phyloP scores from a whole-genome alignment of 805 yeast genomes.

The Zygotorulaspora danielsina region DNA sequence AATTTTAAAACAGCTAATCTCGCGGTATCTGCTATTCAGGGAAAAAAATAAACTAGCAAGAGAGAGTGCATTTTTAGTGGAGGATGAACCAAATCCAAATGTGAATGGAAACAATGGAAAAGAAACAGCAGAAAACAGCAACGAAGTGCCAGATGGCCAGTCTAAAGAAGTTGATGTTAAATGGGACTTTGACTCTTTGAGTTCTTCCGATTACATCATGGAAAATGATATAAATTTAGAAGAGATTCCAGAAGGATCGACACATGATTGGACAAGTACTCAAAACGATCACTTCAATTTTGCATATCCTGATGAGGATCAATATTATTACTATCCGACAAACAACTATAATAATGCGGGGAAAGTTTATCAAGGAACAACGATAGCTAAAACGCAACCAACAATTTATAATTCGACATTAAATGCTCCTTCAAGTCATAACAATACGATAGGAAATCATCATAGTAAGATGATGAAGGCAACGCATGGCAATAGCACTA shows the following conservation, averaged over 20 bases:
- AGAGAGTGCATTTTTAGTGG: constrained; percentile 43
- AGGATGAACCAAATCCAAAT: constrained; percentile 35
- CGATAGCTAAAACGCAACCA: constrained; percentile 30
- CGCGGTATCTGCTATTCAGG: constrained; percentile 71
- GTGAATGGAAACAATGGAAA: constrained; percentile 4
- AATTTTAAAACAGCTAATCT: constrained; percentile 66
- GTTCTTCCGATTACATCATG: constrained; percentile 65
- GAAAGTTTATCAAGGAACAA: constrained; percentile 28
- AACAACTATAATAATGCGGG: constrained; percentile 16
- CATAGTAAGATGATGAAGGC: constrained; percentile 23
- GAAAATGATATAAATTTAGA: constrained; percentile 59
- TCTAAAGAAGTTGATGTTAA: constrained; percentile 46
- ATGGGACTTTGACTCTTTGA: constrained; percentile 88
- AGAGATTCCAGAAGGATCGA: constrained; percentile 32
- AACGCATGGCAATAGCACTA: constrained; percentile 34
- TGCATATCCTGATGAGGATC: constrained; percentile 36
- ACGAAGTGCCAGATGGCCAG: constrained; percentile 8
- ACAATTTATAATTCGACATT: constrained; percentile 29
- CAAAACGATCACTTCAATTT: constrained; percentile 27
- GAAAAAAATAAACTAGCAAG: constrained; percentile 54
- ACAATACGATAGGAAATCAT: constrained; percentile 18
- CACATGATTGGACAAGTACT: constrained; percentile 24
- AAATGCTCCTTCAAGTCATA: constrained; percentile 25
- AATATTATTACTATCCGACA: constrained; percentile 25
- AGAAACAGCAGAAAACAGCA: constrained; percentile 7